Base-by-base conservation (phyloP, 257 asterid species). In the Jasminum sambac region DNA sequence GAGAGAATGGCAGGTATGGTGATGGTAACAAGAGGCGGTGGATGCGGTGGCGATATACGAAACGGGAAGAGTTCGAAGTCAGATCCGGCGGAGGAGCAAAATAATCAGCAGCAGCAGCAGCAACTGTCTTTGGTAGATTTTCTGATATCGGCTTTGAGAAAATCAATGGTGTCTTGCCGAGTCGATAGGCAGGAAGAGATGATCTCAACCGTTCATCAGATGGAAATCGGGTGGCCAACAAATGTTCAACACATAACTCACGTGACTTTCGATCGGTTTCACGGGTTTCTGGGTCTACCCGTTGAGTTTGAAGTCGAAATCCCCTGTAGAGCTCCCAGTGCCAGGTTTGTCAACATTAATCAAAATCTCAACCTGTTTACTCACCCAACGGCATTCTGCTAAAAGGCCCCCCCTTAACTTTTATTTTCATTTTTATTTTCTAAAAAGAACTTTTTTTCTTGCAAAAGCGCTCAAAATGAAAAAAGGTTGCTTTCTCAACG, bases 201-300 rank as follows among this genome's bases (percentile, higher is more conserved):
- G 66, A 78, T 87, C 62, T 80, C 91, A 19, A 83, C 93, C 81
- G 89, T 88, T 39, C 92, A 81, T 44, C 83, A 80, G 50, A 85
- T 93, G 96, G 98, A 94, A 64, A 94, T 94, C 78, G 97, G 98
- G 16, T 94, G 91, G 95, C 98, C 98, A 64, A 90, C 97, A 0
- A 80, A 94, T 65, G 97, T 94, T 14, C 90, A 89, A 77, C 99
- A 95, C 84, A 79, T 95, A 10, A 67, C 96, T 55, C 99, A 95
- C 64, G 99, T 95, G 76, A 95, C 99, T 0, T 95, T 95, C 69
- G 99, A 95, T 72, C 86, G 98, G 5, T 95, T 91, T 79, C 90
- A 91, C 46, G 99, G 99, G 0, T 95, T 95, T 79, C 72, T 95
- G 77, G 99, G 98, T 19, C 93, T 95, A 50, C 99, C 99, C 1